Conservation (phyloP, 768 basidiomycete species). For the Tricholoma hemisulphureum region DNA sequence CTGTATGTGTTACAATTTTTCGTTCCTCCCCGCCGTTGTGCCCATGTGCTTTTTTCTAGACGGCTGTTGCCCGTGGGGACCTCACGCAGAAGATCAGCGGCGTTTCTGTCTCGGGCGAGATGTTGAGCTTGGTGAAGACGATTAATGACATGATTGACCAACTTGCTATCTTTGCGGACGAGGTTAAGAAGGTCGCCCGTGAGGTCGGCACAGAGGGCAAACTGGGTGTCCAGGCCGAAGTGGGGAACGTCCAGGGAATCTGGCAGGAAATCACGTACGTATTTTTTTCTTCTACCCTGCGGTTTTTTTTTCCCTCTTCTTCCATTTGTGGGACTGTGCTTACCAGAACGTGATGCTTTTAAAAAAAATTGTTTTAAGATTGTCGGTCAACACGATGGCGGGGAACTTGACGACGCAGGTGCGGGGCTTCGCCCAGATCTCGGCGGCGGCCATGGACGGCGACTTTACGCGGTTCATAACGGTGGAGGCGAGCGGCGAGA, state of each 20-base stretch:
- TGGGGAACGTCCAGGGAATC: constrained; percentile 94
- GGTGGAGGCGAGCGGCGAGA: constrained; percentile 96
- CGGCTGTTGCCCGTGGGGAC: constrained; percentile 92
- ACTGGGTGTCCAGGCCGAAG: constrained; percentile 94
- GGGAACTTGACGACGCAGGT: constrained; percentile 97
- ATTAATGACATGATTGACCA: constrained; percentile 86
- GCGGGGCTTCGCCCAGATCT: constrained; percentile 97
- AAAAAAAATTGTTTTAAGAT: constrained; percentile 54
- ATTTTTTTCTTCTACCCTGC: too few species aligned
- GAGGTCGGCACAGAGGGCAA: constrained; percentile 46
- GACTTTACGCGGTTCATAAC: constrained; percentile 99
- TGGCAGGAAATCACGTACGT: constrained; percentile 85
- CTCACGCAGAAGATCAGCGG: constrained; percentile 91
- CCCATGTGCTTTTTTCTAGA: constrained; percentile 27
- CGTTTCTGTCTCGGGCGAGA: constrained; percentile 92
- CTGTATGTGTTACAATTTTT: background rate
- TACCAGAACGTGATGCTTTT: background rate
- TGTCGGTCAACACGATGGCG: constrained; percentile 98
- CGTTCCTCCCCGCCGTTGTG: background rate
- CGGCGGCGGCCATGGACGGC: constrained; percentile 97
- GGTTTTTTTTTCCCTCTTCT: too few species aligned
- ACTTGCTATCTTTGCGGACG: constrained; percentile 53
- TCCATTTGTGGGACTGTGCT: background rate
- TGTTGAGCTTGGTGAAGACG: constrained; percentile 90
- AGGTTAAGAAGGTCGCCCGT: constrained; percentile 90